Evolutionary conservation across 495 filamentous ascomycete genomes (phyloP), one percentile per base, ranked within the genome.

Genomic region (Cenococcum geophilum): DNA sequence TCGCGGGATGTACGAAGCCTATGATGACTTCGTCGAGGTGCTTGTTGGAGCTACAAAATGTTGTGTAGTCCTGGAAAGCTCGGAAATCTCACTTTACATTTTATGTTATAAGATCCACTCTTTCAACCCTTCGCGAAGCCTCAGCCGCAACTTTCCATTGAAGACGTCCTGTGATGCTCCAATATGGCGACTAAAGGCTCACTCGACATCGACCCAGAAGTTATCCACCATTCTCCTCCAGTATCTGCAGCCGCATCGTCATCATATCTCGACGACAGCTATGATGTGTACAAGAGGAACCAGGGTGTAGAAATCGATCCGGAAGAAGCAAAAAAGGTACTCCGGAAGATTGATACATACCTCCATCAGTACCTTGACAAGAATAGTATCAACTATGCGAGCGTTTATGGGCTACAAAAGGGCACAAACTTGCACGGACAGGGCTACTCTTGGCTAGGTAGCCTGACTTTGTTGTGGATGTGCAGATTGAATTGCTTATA

Each of bases 341-440:
- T 85, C 14, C 70, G 79, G 20, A 81, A 79, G 66, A 82, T 85
- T 56, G 83, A 85, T 62, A 55, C 79, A 0, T 85, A 84, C 58
- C 70, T 83, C 55, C 65, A 77, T 2, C 77, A 83, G 69, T 86
- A 82, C 57, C 71, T 84, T 5, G 82, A 86, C 61, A 86, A 86
- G 68, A 79, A 79, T 36, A 79, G 76, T 25, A 77, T 85, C 68
- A 83, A 81, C 60, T 86, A 80, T 60, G 79, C 83, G 1, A 80
- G 78, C n/a, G 80, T 82, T 0, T 84, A 80, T 63, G 82, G 82
- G 0, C 61, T 85, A 32, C 75, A 81, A 50, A 63, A 76, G 57
- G 82, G 76, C 5, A 81, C 80, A 0, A 54, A 79, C 37, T 60
- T 84, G 12, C 66, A 73, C 0, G 82, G 81, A 12, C 77, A 83